Evolutionary conservation across 2,329 filamentous ascomycete species (phyloP), one percentile per base, ranked within the genome.

Genomic region (Scorias spongiosa): DNA sequence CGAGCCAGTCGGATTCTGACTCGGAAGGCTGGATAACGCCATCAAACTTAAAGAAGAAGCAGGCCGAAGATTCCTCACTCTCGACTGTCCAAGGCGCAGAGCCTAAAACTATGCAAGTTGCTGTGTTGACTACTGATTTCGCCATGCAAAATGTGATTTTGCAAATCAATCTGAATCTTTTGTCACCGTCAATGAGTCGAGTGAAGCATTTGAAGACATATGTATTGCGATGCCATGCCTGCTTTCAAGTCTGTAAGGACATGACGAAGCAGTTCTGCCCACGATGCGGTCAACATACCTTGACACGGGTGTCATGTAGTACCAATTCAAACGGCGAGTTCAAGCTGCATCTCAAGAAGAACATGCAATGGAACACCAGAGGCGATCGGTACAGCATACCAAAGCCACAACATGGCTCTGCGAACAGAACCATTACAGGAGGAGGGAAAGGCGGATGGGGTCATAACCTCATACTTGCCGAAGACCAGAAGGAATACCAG

Each of bases 121-220:
- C 87, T n/a, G 80, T 89, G 39, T 81, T 96, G 58, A 96, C 91
- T 1, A 87, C 83, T 44, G 91, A 98, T 68, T 96, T 84, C 65
- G 89, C 91, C 44, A 93, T 98, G 85, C 89, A 96, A 67, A 96
- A 96, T 61, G 87, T 96, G 7, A 76, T 91, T 2, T 74, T 98
- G 4, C 85, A 93, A 54, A 93, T 96, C 70, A 94, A 95, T 66
- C 76, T 98, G 41, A 85, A 91, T 59, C 76, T 95, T 10, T 74
- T 95, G 46, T 87, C 88, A 0, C 75, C 84, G 0, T 74, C 77
- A 12, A 70, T 96, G 48, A 75, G 84, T 49, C 79, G 87, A 55
- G 86, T 98, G 59, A 81, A 79, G 32, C 78, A 83, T 47, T 74
- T 96, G 51, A 89, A 87, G 62, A 89, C 84, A 10, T 93, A 85